A percentile compares a stretch with the other conserved stretches of the same genome.
These are phyloP conservation scores for Chrysopogon serrulatus DNA, from an alignment of 176 grass and related monocot species.

Conservation along the genomic window DNA sequence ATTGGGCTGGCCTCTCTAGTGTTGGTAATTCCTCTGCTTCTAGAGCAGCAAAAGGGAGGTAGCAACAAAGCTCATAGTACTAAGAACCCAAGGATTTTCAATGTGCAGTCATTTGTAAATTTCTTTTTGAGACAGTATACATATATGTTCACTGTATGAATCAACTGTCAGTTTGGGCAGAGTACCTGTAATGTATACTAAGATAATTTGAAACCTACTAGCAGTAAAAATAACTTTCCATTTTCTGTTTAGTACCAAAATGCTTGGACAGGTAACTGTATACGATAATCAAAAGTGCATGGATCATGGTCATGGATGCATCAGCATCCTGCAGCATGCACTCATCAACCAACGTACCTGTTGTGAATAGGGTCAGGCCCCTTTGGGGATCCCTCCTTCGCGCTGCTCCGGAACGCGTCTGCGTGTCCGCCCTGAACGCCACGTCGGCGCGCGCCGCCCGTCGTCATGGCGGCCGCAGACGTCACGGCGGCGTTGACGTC, in stretches of 20 bases:
- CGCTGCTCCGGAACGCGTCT: conserved; percentile 44
- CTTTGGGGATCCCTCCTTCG: conserved; percentile 69
- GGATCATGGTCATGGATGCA: no score
- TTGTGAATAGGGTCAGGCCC: conserved; percentile 83
- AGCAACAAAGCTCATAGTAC: background rate
- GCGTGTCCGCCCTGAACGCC: background rate
- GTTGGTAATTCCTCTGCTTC: background rate
- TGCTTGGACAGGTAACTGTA: background rate
- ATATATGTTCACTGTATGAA: background rate
- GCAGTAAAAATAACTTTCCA: background rate
- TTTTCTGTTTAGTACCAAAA: background rate
- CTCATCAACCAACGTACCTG: conserved; percentile 29
- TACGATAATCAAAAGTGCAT: background rate
- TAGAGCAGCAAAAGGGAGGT: background rate
- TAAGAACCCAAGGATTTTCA: background rate
- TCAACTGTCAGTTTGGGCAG: background rate
- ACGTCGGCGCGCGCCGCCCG: background rate
- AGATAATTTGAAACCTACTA: background rate
- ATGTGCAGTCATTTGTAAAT: background rate
- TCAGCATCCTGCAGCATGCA: no score
- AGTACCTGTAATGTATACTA: background rate
- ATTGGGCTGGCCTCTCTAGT: background rate
- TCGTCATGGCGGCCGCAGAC: background rate
- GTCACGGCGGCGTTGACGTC: background rate
- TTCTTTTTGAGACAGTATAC: no score